Conservation (phyloP, 176 grass and related monocot species). For the Carex parvula region DNA sequence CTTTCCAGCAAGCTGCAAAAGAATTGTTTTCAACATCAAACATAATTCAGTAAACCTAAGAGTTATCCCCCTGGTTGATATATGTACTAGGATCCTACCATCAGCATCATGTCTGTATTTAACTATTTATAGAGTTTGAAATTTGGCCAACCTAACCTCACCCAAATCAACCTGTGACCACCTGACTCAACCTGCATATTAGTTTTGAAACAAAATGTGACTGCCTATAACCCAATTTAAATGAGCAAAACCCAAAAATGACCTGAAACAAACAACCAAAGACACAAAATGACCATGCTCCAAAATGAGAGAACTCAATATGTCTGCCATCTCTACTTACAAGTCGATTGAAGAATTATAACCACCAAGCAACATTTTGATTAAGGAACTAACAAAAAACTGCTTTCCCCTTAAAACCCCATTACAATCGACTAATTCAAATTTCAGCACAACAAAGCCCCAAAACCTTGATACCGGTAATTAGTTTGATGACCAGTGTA, state of each 20-base stretch:
- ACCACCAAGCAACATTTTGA: neutral
- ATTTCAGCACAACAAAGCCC: neutral
- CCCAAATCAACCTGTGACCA: neutral
- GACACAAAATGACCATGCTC: neutral
- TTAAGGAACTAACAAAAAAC: neutral
- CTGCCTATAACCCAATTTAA: neutral
- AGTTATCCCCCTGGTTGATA: neutral
- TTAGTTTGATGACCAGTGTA: neutral
- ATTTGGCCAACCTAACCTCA: neutral
- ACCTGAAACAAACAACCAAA: neutral
- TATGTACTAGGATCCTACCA: slow-evolving; percentile 7
- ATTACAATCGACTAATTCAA: too few relatives aligned
- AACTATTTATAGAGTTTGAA: neutral
- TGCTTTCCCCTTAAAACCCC: neutral
- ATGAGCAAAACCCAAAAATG: neutral
- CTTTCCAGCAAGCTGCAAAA: slow-evolving; percentile 95
- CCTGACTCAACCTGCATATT: neutral
- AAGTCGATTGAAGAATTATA: neutral
- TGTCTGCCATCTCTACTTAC: neutral
- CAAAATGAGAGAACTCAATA: neutral
- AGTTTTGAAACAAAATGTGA: neutral
- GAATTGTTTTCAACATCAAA: slow-evolving; percentile 36
- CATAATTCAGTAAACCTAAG: slow-evolving; percentile 17
- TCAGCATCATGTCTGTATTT: slow-evolving; percentile 8
- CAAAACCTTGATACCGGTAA: neutral